A percentile compares a stretch with the other conserved stretches of the same genome.
Evolutionary conservation across 2,329 filamentous ascomycete genomes (phyloP).

Genomic region (Myriangium duriaei): DNA sequence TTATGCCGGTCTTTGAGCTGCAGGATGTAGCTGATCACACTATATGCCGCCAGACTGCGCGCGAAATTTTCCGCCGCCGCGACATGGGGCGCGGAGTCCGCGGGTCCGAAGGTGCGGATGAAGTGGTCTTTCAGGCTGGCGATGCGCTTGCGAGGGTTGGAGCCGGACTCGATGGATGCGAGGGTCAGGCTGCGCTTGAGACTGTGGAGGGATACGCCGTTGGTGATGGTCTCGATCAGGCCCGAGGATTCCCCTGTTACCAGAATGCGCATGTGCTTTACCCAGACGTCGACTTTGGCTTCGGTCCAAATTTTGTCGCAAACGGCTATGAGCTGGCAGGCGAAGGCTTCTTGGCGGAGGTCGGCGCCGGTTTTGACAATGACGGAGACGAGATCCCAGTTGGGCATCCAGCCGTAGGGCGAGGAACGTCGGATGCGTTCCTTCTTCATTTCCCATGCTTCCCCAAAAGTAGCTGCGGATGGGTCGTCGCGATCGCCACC

Average conservation of each 20-base stretch:
- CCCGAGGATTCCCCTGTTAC: slow-evolving; percentile 77
- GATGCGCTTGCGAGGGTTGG: slow-evolving; percentile 62
- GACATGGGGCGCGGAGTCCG: slow-evolving; percentile 55
- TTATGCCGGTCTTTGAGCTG: slow-evolving; percentile 82
- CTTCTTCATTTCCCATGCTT: slow-evolving; percentile 74
- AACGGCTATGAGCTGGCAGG: slow-evolving; percentile 70
- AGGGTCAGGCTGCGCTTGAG: slow-evolving; percentile 72
- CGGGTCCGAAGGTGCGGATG: slow-evolving; percentile 60
- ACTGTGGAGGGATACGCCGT: slow-evolving; percentile 76
- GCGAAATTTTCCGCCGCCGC: slow-evolving; percentile 69
- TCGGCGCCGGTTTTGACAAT: slow-evolving; percentile 81
- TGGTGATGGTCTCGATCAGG: slow-evolving; percentile 77
- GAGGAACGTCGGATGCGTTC: slow-evolving; percentile 74
- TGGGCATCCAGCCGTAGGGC: slow-evolving; percentile 80
- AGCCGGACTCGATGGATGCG: slow-evolving; percentile 57
- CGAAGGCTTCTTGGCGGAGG: slow-evolving; percentile 73
- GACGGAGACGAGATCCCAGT: slow-evolving; percentile 77
- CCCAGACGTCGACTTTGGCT: slow-evolving; percentile 66
- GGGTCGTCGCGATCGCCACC: slow-evolving; percentile 76
- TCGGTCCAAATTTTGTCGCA: slow-evolving; percentile 75
- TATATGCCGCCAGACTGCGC: slow-evolving; percentile 71
- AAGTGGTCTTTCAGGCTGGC: slow-evolving; percentile 75
- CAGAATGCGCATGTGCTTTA: slow-evolving; percentile 75
- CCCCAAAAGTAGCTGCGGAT: slow-evolving; percentile 73
- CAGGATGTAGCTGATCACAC: slow-evolving; percentile 70